Evolutionary conservation across 140 eudicot genomes (phyloP).

Genomic region (Flaveria floridana): DNA sequence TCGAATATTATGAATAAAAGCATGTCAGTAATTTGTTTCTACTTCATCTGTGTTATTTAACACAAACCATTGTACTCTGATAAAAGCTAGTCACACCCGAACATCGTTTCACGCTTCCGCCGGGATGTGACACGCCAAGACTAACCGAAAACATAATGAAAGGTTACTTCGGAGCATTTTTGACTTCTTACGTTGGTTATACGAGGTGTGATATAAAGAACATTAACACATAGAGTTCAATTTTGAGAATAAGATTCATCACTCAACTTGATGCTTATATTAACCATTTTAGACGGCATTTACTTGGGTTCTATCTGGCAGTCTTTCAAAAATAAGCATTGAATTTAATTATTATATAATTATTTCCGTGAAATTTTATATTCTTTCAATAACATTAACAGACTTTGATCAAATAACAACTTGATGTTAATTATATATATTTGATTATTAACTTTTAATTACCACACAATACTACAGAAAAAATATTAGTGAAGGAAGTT

Average conservation of each 20-base stretch:
- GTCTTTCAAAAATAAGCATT: not conserved
- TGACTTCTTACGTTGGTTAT: not conserved
- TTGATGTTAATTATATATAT: not conserved
- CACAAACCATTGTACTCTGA: too few relatives aligned
- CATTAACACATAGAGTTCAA: not conserved
- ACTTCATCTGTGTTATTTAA: too few relatives aligned
- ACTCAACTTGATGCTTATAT: conserved; percentile 25
- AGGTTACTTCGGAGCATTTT: not conserved
- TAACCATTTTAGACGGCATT: conserved; percentile 16
- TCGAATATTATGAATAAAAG: too few relatives aligned
- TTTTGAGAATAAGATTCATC: conserved; percentile 22
- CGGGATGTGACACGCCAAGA: too few relatives aligned
- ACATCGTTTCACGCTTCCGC: too few relatives aligned
- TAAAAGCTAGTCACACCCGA: too few relatives aligned
- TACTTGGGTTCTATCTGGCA: not conserved
- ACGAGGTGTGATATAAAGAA: not conserved
- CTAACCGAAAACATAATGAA: not conserved
- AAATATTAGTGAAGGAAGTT: too few relatives aligned
- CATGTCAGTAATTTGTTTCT: too few relatives aligned
- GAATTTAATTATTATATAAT: conserved; percentile 10
- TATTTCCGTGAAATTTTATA: not conserved
- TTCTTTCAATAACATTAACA: not conserved
- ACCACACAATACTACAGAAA: too few relatives aligned
- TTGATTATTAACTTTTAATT: too few relatives aligned
- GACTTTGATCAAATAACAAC: too few relatives aligned